Base-by-base conservation (phyloP, 2,329 filamentous ascomycete genomes). In the Fusarium brachygibbosum region DNA sequence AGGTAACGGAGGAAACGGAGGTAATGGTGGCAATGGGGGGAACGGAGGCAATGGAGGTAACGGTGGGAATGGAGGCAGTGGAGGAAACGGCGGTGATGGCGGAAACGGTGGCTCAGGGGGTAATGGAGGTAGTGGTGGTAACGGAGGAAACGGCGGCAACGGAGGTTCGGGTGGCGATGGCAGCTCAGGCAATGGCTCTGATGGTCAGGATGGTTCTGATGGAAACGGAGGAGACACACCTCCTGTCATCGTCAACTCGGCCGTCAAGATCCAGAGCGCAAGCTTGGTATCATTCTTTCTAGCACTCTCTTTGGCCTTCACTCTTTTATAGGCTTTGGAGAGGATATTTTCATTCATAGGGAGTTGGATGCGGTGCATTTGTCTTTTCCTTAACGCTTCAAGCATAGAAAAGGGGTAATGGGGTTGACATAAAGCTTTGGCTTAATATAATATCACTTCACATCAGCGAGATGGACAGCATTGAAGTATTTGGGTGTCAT, bases 351-450 rank as follows among this genome's bases (percentile, higher is more conserved):
- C 8, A 49, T 32, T 23, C 17, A 44, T 14, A 37, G 31, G 16
- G 51, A 19, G 35, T 41, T 53, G 13, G 32, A 52, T 28, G 13
- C 13, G 40, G 50, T 19, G 34, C 28, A 53, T 34, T 40, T 55
- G n/a, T 63, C 34, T 67, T 63, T 25, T 38, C 29, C 19, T 34
- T 19, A 37, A 51, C 34, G 9, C 25, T 58, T 44, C 19, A 32
- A 35, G 25, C 21, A 66, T 63, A 66, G 62, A 66, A 66, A 66
- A 67, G 44, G 63, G 63, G 49, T 42, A 48, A 67, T 56, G 14
- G 34, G 31, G 34, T 40, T 34, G 41, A 19, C 31, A 63, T 51
- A 35, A 35, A 57, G 40, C 25, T 57, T 62, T 38, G 21, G 44
- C 56, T 51, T 57, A 51, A 52, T 58, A 44, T 67, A 48, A 67